Evolutionary conservation across 225 moss, liverwort and hornwort species (phyloP), one percentile per base, ranked within the genome.

Genomic region (Takakia lepidozioides): DNA sequence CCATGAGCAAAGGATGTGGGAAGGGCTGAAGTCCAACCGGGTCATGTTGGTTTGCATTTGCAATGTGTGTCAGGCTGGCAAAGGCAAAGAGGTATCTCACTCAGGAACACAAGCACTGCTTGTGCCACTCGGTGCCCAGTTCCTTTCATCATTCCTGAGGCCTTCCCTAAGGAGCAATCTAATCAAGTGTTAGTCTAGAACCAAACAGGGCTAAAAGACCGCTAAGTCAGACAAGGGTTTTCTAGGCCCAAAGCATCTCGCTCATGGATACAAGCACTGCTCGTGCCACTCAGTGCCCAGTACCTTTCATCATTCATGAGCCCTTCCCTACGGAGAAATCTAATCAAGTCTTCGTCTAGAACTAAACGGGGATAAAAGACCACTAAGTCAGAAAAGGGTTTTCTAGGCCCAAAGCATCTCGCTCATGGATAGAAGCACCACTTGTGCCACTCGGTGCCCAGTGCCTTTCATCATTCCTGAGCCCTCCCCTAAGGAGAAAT

Each of bases 71-170:
- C n/a, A n/a, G n/a, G n/a, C n/a, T n/a, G n/a, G n/a, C n/a, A n/a
- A n/a, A n/a, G n/a, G n/a, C n/a, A n/a, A n/a, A n/a, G n/a, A 10
- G 29, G 60, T 65, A 56, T 61, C 5, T 61, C 71, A 22, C 60
- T 71, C 65, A 56, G 19, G 38, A 23, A 37, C 70, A 62, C 57
- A 58, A 62, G 53, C 24, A 15, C 25, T 18, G 29, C 40, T 54
- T 27, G 51, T 39, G 57, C 11, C 38, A 68, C 35, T 69, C 60
- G 52, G 62, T 55, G 66, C 70, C 62, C 58, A 66, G 63, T 66
- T 69, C 75, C 19, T 66, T 66, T 62, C 69, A 56, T 25, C 62
- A 58, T 29, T 56, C 9, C 52, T 29, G 30, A 4, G 19, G 13
- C n/a, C n/a, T n/a, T n/a, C n/a, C n/a, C n/a, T n/a, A n/a, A n/a